Conservation (phyloP, 352 stramenopile genomes). For the Globisporangium alternatum region DNA sequence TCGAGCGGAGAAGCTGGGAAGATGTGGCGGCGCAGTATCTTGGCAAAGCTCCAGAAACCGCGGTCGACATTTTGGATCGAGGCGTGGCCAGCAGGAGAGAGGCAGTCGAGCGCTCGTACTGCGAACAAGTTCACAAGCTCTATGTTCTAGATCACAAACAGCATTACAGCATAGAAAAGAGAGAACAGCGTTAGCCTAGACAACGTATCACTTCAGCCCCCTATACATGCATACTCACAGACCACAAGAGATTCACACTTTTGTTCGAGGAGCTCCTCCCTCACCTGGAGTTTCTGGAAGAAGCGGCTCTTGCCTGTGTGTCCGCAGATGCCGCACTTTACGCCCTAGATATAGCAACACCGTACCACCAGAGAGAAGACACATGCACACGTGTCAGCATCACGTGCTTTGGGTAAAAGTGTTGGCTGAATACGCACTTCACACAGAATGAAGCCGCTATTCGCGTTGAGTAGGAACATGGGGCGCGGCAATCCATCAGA, state of each 20-base stretch:
- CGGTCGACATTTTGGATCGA: slow-evolving; percentile 29
- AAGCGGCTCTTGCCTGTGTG: slow-evolving; percentile 65
- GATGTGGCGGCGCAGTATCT: slow-evolving; percentile 47
- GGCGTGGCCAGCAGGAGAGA: slow-evolving; percentile 25
- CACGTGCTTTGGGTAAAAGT: background rate
- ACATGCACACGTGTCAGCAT: background rate
- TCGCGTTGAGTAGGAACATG: too few relatives aligned
- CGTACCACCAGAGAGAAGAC: background rate
- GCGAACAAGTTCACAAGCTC: slow-evolving; percentile 43
- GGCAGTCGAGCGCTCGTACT: slow-evolving; percentile 49
- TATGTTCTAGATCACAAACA: slow-evolving; percentile 23
- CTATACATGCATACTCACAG: background rate
- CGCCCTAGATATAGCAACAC: slow-evolving; percentile 23
- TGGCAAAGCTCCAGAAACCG: slow-evolving; percentile 47
- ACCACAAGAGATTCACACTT: background rate
- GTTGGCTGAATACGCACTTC: background rate
- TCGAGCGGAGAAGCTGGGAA: slow-evolving; percentile 31
- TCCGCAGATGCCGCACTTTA: slow-evolving; percentile 62
- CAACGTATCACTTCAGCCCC: background rate
- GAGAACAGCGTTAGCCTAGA: background rate
- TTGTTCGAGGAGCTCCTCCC: background rate
- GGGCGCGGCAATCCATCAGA: too few relatives aligned
- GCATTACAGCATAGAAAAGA: background rate
- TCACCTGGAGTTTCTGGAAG: slow-evolving; percentile 58
- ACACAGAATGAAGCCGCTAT: background rate